Percentiles rank a stretch among this genome's conserved stretches.
Conservation (phyloP, 371 early-diverging fungal genomes). For the Mucor piriformis region DNA sequence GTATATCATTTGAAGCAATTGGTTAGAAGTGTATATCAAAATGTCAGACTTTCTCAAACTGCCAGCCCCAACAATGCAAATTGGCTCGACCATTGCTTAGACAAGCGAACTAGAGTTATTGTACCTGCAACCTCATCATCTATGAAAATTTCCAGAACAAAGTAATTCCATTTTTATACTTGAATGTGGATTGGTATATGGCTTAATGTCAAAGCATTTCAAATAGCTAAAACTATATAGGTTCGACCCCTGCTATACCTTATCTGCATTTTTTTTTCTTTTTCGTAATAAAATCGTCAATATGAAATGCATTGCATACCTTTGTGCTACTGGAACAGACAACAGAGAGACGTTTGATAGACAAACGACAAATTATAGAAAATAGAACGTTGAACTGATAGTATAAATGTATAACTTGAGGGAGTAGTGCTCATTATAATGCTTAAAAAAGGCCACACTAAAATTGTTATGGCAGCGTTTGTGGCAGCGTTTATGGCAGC, state of each 20-base stretch:
- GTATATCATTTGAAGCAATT: slow-evolving; percentile 15
- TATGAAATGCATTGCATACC: slow-evolving; percentile 21
- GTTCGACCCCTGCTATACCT: slow-evolving; percentile 18
- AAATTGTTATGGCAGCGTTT: slow-evolving; percentile 21
- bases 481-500: no score
- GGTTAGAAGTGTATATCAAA: slow-evolving; percentile 8
- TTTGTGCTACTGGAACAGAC: slow-evolving; percentile 22
- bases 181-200: slow-evolving; percentile 23
- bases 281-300: slow-evolving; percentile 22
- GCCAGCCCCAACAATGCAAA: slow-evolving; percentile 2
- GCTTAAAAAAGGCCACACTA: slow-evolving; percentile 18
- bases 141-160: slow-evolving; percentile 17
- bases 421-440: slow-evolving; percentile 21
- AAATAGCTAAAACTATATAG: slow-evolving; percentile 18
- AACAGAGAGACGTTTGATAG: slow-evolving; percentile 22
- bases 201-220: slow-evolving; percentile 19
- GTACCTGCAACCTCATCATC: slow-evolving; percentile 15
- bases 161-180: slow-evolving; percentile 20
- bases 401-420: slow-evolving; percentile 23
- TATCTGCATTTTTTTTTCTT: slow-evolving; percentile 17
- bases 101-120: slow-evolving; percentile 6
- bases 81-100: slow-evolving; percentile 19
- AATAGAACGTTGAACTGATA: slow-evolving; percentile 20
- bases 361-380: slow-evolving; percentile 22
- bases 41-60: slow-evolving; percentile 1